Evolutionary conservation across 306 rosid species (phyloP), one percentile per base, ranked within the genome.

Genomic region (Psophocarpus tetragonolobus): DNA sequence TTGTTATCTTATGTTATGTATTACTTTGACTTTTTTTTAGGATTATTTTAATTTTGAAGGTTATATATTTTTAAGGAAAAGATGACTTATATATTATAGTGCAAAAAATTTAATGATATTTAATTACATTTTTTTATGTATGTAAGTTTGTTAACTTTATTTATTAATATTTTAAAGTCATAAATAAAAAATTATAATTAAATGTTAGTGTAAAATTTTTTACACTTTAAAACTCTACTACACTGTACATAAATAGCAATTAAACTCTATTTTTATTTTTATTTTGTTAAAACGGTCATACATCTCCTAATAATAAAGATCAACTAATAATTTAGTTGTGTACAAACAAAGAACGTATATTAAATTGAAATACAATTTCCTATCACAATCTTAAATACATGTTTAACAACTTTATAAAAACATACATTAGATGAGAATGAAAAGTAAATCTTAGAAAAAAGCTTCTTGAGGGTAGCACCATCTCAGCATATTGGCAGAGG

Each of bases 401-500:
- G 51, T 57, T 45, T 82, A 75, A 4, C 21, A 82, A 18, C 33
- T 27, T 65, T 45, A 35, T 30, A 56, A 53, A 29, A 29, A 2
- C 29, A 57, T 53, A 13, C 48, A 71, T 18, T 11, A 78, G 58
- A 77, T 15, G 18, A 58, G 57, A 65, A 72, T 5, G 15, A 42
- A 24, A 35, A 77, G 68, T 13, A 39, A 74, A 29, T 3, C 7
- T 15, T 42, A 68, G 54, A 9, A 35, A 11, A 64, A 57, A 33
- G 8, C 14, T 11, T 30, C 18, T 20, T 63, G 9, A 62, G 12
- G 57, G 61, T 65, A 15, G 23, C 8, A 32, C 17, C 76, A 71
- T 71, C 76, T 74, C 83, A 90, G 66, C 80, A 82, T 14, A 94
- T 87, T 6, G 98, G 98, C 2, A 94, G 84, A 47, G 98, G 97